Evolutionary conservation across 805 yeast genomes (phyloP).

Genomic region (Candida ficus): DNA sequence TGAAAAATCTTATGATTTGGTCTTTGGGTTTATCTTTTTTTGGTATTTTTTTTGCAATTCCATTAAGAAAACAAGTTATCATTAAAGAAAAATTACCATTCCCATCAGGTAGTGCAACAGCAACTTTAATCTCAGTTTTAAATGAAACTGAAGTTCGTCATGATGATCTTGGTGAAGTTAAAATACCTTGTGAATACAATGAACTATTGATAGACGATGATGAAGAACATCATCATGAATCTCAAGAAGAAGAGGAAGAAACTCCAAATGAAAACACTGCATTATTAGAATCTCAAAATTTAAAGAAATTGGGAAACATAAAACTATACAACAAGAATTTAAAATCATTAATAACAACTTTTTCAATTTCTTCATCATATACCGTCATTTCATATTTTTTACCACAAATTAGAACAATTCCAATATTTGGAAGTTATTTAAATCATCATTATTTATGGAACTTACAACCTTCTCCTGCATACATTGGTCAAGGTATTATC

Average conservation of each 20-base stretch:
- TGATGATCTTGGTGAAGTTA: constrained; percentile 10
- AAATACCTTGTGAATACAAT: constrained; percentile 13
- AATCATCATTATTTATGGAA: constrained; percentile 73
- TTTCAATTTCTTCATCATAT: constrained; percentile 63
- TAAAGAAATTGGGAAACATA: constrained; percentile 24
- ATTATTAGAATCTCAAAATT: constrained; percentile 27
- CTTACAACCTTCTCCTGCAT: constrained; percentile 95
- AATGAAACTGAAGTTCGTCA: constrained; percentile 56
- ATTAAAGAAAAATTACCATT: constrained; percentile 84
- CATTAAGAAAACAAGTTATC: constrained; percentile 80
- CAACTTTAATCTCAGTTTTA: constrained; percentile 82
- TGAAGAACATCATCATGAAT: constrained; percentile 14
- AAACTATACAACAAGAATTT: constrained; percentile 52
- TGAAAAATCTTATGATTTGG: constrained; percentile 69
- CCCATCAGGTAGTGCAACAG: constrained; percentile 96
- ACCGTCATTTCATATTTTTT: constrained; percentile 68
- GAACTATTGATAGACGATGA: constrained; percentile 13
- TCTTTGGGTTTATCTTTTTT: constrained; percentile 83
- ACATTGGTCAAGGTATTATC: constrained; percentile 94
- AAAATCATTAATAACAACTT: constrained; percentile 52
- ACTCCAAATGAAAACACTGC: constrained; percentile 11
- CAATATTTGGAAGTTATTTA: constrained; percentile 65
- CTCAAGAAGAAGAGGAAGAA: constrained; percentile 1
- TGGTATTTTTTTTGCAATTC: constrained; percentile 94
- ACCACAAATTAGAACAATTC: constrained; percentile 64